These are phyloP conservation scores for Xylaria sp. DNA, from an alignment of 2,329 filamentous ascomycete species.

Conservation along the genomic window DNA sequence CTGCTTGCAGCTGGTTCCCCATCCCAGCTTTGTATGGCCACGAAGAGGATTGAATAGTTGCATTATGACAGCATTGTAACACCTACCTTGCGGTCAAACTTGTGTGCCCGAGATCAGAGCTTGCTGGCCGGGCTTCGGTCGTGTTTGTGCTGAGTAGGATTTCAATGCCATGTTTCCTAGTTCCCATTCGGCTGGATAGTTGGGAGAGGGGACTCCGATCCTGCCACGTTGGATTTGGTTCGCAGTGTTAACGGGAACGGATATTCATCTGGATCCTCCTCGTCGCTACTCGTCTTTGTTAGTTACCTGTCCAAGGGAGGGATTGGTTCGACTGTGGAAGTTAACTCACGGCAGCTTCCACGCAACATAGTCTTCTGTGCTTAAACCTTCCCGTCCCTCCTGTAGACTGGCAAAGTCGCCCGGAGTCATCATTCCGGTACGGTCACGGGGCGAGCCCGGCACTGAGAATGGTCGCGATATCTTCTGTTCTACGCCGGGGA, in stretches of 20 bases:
- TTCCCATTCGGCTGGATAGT: slow-evolving; percentile 55
- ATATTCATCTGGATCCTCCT: slow-evolving; percentile 86
- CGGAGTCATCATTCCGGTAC: slow-evolving; percentile 97
- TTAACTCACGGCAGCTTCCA: slow-evolving; percentile 95
- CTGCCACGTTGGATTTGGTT: slow-evolving; percentile 53
- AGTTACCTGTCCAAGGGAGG: slow-evolving; percentile 39
- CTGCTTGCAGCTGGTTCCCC: background rate
- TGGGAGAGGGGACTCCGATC: slow-evolving; percentile 55
- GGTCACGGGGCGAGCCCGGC: slow-evolving; percentile 89
- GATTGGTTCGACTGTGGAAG: background rate
- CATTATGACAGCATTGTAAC: background rate
- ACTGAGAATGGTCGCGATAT: slow-evolving; percentile 94
- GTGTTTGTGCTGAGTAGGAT: background rate
- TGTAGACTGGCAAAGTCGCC: slow-evolving; percentile 97
- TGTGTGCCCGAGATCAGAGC: background rate
- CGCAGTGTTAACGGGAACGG: slow-evolving; percentile 68
- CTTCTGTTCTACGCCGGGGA: slow-evolving; percentile 93
- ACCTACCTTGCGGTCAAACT: background rate
- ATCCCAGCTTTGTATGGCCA: background rate
- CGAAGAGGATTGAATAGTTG: background rate
- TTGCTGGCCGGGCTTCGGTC: background rate
- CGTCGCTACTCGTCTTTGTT: slow-evolving; percentile 69
- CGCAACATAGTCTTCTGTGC: slow-evolving; percentile 95
- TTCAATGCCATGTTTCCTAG: slow-evolving; percentile 37
- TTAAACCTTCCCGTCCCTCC: slow-evolving; percentile 91